Percentiles rank a stretch among this genome's conserved stretches.
phyloP scores from a whole-genome alignment of 164 flowering plant species.

The Aristolochia californica region DNA sequence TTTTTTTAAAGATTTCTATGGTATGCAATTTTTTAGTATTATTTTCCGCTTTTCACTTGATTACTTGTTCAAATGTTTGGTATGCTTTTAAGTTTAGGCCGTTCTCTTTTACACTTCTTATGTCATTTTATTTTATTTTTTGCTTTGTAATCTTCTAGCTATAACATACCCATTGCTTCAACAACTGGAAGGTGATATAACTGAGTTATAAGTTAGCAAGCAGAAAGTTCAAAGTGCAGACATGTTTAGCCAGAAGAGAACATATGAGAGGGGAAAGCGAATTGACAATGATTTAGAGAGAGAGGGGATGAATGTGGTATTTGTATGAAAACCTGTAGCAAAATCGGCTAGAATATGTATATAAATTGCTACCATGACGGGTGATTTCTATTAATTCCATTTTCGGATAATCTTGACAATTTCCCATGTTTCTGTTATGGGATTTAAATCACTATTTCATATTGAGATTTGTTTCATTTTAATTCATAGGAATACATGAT shows the following conservation, averaged over 20 bases:
- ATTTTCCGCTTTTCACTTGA: neutral
- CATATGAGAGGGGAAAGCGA: conserved; percentile 22
- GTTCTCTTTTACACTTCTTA: neutral
- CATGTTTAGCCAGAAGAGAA: conserved; percentile 24
- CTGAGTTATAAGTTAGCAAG: conserved; percentile 21
- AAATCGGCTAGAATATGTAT: conserved; percentile 88
- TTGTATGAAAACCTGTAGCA: conserved; percentile 70
- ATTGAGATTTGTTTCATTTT: neutral
- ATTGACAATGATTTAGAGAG: conserved; percentile 46
- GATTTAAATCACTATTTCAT: neutral
- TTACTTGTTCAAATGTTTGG: no score
- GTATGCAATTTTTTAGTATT: neutral
- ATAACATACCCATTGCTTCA: conserved; percentile 72
- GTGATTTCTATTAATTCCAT: conserved; percentile 22
- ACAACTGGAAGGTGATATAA: conserved; percentile 51
- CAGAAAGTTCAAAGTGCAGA: conserved; percentile 16
- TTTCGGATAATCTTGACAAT: neutral
- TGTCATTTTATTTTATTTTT: neutral
- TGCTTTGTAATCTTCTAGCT: conserved; percentile 29
- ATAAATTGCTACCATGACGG: conserved; percentile 84
- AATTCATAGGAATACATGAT: conserved; percentile 49
- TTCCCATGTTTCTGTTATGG: neutral
- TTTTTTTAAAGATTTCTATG: neutral
- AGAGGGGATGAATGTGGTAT: conserved; percentile 90
- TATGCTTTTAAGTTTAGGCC: neutral